These are phyloP conservation scores for Lupinus albus DNA, from an alignment of 306 rosid species.

Conservation along the genomic window DNA sequence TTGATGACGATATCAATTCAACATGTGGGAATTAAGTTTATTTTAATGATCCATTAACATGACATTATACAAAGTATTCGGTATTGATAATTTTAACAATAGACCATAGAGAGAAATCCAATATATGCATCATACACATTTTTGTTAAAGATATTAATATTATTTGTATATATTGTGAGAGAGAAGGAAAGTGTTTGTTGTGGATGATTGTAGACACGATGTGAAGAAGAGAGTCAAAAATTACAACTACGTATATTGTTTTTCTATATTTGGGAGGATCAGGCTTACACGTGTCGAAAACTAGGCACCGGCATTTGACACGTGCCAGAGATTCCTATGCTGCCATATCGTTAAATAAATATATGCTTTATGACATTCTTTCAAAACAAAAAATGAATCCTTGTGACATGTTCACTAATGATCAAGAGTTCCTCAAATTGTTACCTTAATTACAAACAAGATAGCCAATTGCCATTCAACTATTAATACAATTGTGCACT, in stretches of 20 bases:
- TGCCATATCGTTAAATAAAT: too few relatives aligned
- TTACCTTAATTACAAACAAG: neutral
- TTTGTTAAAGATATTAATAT: constrained; percentile 26
- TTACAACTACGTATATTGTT: constrained; percentile 49
- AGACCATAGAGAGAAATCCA: neutral
- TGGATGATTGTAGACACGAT: constrained; percentile 43
- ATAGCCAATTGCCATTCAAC: too few relatives aligned
- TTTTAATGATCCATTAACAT: constrained; percentile 1
- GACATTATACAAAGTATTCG: neutral
- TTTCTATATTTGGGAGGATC: neutral
- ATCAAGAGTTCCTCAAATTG: neutral
- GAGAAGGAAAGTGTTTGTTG: neutral
- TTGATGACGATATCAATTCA: neutral
- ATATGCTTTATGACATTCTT: neutral
- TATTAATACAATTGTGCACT: neutral
- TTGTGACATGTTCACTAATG: neutral
- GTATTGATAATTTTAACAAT: neutral
- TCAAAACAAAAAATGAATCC: neutral
- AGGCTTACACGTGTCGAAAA: constrained; percentile 55
- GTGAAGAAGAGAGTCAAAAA: constrained; percentile 38
- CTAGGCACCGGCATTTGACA: constrained; percentile 87
- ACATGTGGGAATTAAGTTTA: neutral
- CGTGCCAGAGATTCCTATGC: constrained; percentile 48
- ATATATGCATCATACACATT: too few relatives aligned
- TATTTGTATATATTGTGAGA: neutral